A percentile compares a stretch with the other conserved stretches of the same genome.
These are phyloP conservation scores for Cryptococcus jaspeensis DNA, from an alignment of 1,284 basidiomycete genomes.

Conservation along the genomic window DNA sequence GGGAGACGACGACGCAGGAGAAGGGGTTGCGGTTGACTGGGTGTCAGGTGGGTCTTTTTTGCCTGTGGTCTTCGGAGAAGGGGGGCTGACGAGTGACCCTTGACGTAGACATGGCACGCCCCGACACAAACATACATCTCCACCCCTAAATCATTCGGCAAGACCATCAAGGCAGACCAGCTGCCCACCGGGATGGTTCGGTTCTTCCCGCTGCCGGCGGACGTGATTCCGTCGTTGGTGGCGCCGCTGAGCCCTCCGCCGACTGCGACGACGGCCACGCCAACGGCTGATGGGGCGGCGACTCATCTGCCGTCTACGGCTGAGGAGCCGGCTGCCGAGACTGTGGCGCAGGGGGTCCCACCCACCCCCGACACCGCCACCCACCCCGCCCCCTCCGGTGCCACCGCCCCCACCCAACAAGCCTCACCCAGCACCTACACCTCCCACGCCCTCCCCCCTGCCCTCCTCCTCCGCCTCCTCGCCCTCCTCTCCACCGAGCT, in stretches of 20 bases:
- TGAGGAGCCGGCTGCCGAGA: constrained; percentile 27
- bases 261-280: constrained; percentile 26
- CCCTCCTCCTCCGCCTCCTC: constrained; percentile 63
- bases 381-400: background rate
- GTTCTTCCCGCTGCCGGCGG: constrained; percentile 66
- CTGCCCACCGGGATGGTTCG: constrained; percentile 70
- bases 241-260: constrained; percentile 16
- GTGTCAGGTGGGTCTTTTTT: constrained; percentile 67
- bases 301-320: constrained; percentile 7
- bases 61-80: background rate
- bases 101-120: constrained; percentile 69
- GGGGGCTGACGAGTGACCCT: background rate
- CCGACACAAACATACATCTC: constrained; percentile 57
- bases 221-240: constrained; percentile 22
- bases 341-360: constrained; percentile 6
- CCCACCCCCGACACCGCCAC: constrained; percentile 17
- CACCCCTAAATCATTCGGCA: constrained; percentile 78
- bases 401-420: constrained; percentile 1
- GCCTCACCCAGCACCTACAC: constrained; percentile 13
- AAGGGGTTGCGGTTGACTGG: constrained; percentile 82
- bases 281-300: constrained; percentile 1
- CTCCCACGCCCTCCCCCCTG: constrained; percentile 57
- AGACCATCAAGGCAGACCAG: constrained; percentile 65
- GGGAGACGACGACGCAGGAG: constrained; percentile 67
- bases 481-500: constrained; percentile 54